Base-by-base conservation (phyloP, 2,329 filamentous ascomycete genomes). In the Clonostachys chloroleuca region DNA sequence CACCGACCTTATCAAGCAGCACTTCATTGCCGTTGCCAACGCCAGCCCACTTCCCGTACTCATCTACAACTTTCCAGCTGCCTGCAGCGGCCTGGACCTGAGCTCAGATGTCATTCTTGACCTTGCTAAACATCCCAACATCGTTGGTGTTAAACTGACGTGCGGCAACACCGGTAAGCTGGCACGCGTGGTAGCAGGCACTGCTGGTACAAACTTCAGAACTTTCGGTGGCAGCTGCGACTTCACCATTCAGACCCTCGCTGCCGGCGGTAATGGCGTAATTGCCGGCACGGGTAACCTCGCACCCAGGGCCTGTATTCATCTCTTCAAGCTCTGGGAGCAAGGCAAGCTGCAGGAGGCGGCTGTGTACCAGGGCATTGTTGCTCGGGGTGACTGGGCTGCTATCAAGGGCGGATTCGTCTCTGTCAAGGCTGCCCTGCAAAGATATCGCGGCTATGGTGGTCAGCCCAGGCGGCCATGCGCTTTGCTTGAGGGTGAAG, bases 251-350 rank as follows among this genome's bases (percentile, higher is more conserved):
- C 86, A 89, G 62, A 84, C 82, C 2, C 65, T 89, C 37, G 74
- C 86, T 40, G 84, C 81, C 6, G 87, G 86, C 20, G 86, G 83
- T 4, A 80, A 84, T 48, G 87, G 87, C 35, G 78, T 87, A 56
- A 86, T 91, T 52, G 83, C 81, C 14, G 87, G 86, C 13, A 72
- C 86, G 47, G 87, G 78, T 34, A 91, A 92, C 62, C 71, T 91
- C 42, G 76, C 82, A 3, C 87, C 84, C 10, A 78, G 78, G 58
- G 70, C 83, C 5, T 86, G 84, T 62, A 75, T 83, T 30, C 69
- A 80, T 57, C 67, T 88, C 14, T 63, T 81, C 46, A 67, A 80
- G 51, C 68, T 87, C 6, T 87, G 81, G 62, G 70, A 73, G 40
- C 63, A 70, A 16, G 85, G 84, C 24, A 72, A 79, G 49, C 49